Evolutionary conservation across 2,329 filamentous ascomycete genomes (phyloP).

Genomic region (Didymella arachidicola): DNA sequence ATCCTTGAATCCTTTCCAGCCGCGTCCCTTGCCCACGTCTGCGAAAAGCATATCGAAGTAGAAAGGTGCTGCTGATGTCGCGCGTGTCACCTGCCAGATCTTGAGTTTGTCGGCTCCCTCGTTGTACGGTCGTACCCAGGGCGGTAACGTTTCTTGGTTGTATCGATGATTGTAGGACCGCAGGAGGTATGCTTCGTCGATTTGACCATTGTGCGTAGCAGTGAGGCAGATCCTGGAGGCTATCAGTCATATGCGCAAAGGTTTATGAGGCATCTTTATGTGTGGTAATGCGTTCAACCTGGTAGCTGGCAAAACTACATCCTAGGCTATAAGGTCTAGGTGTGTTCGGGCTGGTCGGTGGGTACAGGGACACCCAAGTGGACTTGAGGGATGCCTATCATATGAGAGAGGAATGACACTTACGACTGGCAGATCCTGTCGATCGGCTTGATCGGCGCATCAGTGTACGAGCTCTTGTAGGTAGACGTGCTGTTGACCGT

Average conservation of each 20-base stretch:
- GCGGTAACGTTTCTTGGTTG: conserved; percentile 49
- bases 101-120: conserved; percentile 56
- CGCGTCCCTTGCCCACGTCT: conserved; percentile 49
- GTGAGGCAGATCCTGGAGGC: conserved; percentile 54
- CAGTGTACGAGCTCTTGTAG: conserved; percentile 26
- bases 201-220: conserved; percentile 57
- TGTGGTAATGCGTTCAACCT: background rate
- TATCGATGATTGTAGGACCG: conserved; percentile 60
- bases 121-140: conserved; percentile 59
- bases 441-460: conserved; percentile 24
- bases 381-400: background rate
- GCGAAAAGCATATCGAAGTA: conserved; percentile 60
- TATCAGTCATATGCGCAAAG: conserved; percentile 1
- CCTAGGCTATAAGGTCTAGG: background rate
- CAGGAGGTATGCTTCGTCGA: conserved; percentile 58
- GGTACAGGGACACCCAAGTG: background rate
- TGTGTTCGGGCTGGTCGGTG: background rate
- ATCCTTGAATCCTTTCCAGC: conserved; percentile 57
- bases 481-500: conserved; percentile 31
- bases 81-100: conserved; percentile 62
- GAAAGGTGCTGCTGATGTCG: conserved; percentile 62
- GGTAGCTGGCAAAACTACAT: background rate
- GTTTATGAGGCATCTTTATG: background rate
- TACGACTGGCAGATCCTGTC: conserved; percentile 51
- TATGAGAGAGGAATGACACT: conserved; percentile 17